These are phyloP conservation scores for Claviceps capensis DNA, from an alignment of 2,329 filamentous ascomycete species.

Conservation along the genomic window DNA sequence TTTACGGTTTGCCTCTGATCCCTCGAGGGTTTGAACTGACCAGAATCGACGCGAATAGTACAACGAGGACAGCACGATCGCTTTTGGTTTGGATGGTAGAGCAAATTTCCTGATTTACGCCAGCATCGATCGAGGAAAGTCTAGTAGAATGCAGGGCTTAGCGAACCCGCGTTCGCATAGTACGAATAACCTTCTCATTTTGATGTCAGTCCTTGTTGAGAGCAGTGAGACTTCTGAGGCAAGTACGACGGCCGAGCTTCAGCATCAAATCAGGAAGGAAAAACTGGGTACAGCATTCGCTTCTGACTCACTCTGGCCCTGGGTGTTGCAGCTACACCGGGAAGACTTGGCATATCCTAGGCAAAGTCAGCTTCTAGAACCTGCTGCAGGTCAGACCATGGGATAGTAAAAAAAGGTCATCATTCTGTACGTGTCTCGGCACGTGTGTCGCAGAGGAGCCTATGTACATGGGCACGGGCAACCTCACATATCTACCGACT, in stretches of 20 bases:
- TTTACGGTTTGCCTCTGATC: constrained; percentile 67
- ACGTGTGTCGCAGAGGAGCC: background rate
- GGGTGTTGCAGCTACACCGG: constrained; percentile 37
- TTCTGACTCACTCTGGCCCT: constrained; percentile 37
- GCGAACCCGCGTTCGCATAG: constrained; percentile 47
- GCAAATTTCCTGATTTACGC: constrained; percentile 56
- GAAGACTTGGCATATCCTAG: constrained; percentile 38
- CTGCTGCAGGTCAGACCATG: constrained; percentile 5
- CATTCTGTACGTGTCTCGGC: background rate
- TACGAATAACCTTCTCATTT: constrained; percentile 51
- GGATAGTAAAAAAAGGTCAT: background rate
- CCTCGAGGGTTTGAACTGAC: constrained; percentile 49
- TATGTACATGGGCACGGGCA: background rate
- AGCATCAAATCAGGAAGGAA: background rate
- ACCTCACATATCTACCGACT: background rate
- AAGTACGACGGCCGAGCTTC: background rate
- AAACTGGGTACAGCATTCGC: constrained; percentile 13
- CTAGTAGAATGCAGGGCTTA: constrained; percentile 58
- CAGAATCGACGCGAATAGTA: constrained; percentile 59
- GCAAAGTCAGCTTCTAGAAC: background rate
- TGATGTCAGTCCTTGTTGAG: constrained; percentile 15
- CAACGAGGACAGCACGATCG: constrained; percentile 88
- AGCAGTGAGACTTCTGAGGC: background rate
- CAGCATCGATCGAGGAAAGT: constrained; percentile 59
- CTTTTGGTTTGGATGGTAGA: constrained; percentile 68